Base-by-base conservation (phyloP, 2,329 filamentous ascomycete species). In the Trichoderma lentiforme region DNA sequence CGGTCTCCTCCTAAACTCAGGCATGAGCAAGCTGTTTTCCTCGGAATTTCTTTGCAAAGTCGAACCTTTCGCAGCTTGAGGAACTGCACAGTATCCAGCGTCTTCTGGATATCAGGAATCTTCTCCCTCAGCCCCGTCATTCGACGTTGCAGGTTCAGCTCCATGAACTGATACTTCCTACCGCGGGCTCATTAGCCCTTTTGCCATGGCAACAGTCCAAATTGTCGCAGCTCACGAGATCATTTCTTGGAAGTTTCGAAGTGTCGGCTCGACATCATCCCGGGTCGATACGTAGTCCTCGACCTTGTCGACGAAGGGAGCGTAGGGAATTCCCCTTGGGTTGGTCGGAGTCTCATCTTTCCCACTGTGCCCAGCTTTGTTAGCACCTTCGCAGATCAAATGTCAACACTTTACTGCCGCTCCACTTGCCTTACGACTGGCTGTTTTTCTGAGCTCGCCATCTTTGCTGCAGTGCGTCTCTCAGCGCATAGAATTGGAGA, bases 141-240 rank as follows among this genome's bases (percentile, higher is more conserved):
- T 62, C 96, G 89, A 74, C 94, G 89, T 81, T 97, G 92, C 72
- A 96, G 93, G 82, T 97, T 98, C 80, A 92, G 86, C 84, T 98
- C 94, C 96, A 99, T 99, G 84, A 98, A 99, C 82, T 98, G 96
- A 85, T 99, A 99, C 87, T 99, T 99, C 77, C 94, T 97, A 80
- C 81, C 69, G 53, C 69, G 69, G 71, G 71, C 72, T 51, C 39
- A 71, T 73, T 71, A 73, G 68, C 69, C 69, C 70, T 64, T 60
- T 65, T 68, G 24, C 72, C 56, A 58, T 47, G 26, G 57, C 43
- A 62, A 34, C 56, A 34, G 28, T 53, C 51, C 39, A 56, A 14
- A 9, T 32, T 65, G 36, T 70, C 34, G 66, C 39, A 11, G 74
- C 88, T 82, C 87, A 96, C 93, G 93, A 93, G 76, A 97, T 97